These are phyloP conservation scores for Neocatenulostroma microsporum DNA, from an alignment of 2,329 filamentous ascomycete genomes.

Conservation along the genomic window DNA sequence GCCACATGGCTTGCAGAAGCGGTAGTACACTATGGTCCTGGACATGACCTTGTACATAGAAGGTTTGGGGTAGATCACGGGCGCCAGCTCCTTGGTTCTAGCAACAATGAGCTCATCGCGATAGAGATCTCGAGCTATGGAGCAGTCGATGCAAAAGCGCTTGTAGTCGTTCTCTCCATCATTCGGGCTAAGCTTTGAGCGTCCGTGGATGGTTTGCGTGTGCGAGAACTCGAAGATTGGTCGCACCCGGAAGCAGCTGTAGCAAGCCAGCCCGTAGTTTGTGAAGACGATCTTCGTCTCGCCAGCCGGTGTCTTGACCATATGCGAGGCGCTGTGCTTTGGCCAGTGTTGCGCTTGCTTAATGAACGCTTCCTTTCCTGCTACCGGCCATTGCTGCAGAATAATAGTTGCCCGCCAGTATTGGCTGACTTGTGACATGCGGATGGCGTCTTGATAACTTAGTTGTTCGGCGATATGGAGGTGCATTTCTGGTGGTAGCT, in stretches of 20 bases:
- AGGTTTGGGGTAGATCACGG: neutral
- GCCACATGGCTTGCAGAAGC: neutral
- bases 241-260: slow-evolving; percentile 1
- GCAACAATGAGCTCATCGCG: neutral
- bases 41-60: neutral
- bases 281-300: too few relatives aligned
- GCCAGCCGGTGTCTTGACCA: too few relatives aligned
- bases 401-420: too few relatives aligned
- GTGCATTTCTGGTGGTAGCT: too few relatives aligned
- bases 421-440: too few relatives aligned
- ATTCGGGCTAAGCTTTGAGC: neutral
- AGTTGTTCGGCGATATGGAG: too few relatives aligned
- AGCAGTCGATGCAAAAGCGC: neutral
- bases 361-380: too few relatives aligned
- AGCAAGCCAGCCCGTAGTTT: neutral
- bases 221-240: neutral
- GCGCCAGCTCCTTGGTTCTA: neutral
- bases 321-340: neutral
- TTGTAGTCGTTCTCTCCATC: neutral
- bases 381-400: too few relatives aligned
- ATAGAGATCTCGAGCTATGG: neutral
- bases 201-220: neutral
- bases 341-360: neutral
- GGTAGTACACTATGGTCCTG: neutral
- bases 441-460: too few relatives aligned